Percentiles rank a stretch among this genome's conserved stretches.
Conservation (phyloP, 1,284 basidiomycete species). For the Acaromyces ingoldii region DNA sequence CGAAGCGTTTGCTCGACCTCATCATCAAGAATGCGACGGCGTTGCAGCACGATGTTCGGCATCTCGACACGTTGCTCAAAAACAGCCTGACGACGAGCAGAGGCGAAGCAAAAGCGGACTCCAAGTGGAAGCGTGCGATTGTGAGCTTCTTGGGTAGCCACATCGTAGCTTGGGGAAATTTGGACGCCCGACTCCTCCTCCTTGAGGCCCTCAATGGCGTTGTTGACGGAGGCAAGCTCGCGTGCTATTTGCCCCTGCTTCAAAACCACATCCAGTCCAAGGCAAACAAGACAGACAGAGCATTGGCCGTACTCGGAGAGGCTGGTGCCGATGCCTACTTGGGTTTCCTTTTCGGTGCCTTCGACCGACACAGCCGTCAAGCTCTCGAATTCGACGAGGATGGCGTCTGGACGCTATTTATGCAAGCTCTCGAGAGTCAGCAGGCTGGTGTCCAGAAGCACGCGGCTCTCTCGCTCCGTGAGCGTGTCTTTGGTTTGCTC, state of each 20-base stretch:
- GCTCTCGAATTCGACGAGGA: constrained; percentile 51
- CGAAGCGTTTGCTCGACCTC: constrained; percentile 59
- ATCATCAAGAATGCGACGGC: constrained; percentile 67
- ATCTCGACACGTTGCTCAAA: constrained; percentile 62
- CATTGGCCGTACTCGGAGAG: too few species aligned
- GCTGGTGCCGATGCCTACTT: constrained; percentile 49
- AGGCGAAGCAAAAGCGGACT: constrained; percentile 64
- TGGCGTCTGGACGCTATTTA: constrained; percentile 56
- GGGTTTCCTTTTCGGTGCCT: constrained; percentile 58
- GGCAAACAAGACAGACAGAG: constrained; percentile 1
- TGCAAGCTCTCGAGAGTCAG: constrained; percentile 13
- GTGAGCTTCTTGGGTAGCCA: constrained; percentile 80
- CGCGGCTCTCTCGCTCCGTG: constrained; percentile 54
- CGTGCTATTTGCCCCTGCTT: constrained; percentile 64
- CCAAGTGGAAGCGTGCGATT: constrained; percentile 64
- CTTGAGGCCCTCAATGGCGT: constrained; percentile 62
- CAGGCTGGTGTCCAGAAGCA: constrained; percentile 19
- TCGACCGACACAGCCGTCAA: not conserved
- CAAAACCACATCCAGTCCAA: constrained; percentile 51
- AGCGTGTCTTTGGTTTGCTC: constrained; percentile 56
- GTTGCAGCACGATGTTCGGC: not conserved
- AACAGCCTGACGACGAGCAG: constrained; percentile 57
- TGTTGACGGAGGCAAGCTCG: constrained; percentile 63
- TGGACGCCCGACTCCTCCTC: constrained; percentile 59
- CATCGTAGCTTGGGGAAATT: constrained; percentile 61